Evolutionary conservation across 2,329 filamentous ascomycete genomes (phyloP), one percentile per base, ranked within the genome.

Genomic region (Colletotrichum sp.): DNA sequence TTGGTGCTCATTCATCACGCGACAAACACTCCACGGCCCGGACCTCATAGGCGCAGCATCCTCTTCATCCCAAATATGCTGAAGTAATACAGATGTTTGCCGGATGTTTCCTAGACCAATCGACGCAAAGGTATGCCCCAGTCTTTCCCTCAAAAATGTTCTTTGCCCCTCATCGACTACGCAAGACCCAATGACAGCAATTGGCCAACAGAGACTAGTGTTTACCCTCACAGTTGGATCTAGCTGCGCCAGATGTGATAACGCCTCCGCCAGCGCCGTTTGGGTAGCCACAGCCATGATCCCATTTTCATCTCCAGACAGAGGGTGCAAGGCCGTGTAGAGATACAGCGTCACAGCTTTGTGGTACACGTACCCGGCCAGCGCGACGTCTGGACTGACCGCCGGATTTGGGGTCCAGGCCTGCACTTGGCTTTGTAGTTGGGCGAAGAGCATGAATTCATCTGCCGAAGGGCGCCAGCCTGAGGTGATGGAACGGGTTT

Each of bases 1-100:
- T 72, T 87, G 85, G 49, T 85, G 82, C 30, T 87, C 81, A 39
- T 86, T 83, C 86, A 89, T 89, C n/a, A 85, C 83, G 13, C 82
- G 82, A 65, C 84, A 87, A 28, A 89, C 81, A 62, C 82, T 84
- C 87, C 87, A 89, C 2, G 87, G 87, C 6, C 84, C 83, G 0
- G 82, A 79, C 6, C 26, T 68, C 21, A 74, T 5, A 24, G 36
- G 39, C 9, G 71, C 57, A 10, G 71, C 59, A 18, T 74, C 71
- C 32, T 74, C 69, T 9, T 81, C 73, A 1, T 81, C 81, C 87
- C 87, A 89, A 52, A 89, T 83, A 71, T 84, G 84, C 24, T 87
- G 85, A 8, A 89, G 78, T 1, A 89, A 72, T 4, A 83, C 28
- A 3, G 59, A 62, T 0, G 59, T 62, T 32, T 62, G 59, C 6